Evolutionary conservation across 345 rosid species (phyloP).

Genomic region (Geranium rotundifolium): DNA sequence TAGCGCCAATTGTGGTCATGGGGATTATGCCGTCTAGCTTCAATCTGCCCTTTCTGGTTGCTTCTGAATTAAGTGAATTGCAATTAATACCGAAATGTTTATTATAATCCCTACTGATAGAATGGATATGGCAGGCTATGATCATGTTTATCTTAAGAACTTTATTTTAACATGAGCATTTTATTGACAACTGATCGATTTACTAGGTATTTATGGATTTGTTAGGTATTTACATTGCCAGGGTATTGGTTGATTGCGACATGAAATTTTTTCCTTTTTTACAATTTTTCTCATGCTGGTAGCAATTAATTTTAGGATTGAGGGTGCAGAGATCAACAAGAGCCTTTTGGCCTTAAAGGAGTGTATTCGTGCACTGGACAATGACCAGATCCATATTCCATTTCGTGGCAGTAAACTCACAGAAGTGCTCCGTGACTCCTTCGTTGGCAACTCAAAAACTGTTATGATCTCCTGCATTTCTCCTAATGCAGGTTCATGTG

Average conservation of each 20-base stretch:
- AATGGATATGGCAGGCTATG: no score
- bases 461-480: constrained; percentile 96
- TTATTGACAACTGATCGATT: no score
- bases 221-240: no score
- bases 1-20: no score
- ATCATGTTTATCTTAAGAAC: no score
- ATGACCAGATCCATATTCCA: constrained; percentile 93
- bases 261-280: neutral
- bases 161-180: no score
- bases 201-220: no score
- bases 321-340: constrained; percentile 92
- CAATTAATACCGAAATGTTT: no score
- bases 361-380: constrained; percentile 93
- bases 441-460: constrained; percentile 90
- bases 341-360: constrained; percentile 95
- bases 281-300: neutral
- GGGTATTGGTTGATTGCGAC: neutral
- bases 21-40: no score
- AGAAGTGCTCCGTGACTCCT: constrained; percentile 92
- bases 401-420: constrained; percentile 96
- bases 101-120: no score
- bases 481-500: constrained; percentile 95
- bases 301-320: constrained; percentile 37
- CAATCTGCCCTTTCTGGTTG: no score
- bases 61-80: no score